Base-by-base conservation (phyloP, 2,329 filamentous ascomycete genomes). In the Knoxdaviesia capensis region DNA sequence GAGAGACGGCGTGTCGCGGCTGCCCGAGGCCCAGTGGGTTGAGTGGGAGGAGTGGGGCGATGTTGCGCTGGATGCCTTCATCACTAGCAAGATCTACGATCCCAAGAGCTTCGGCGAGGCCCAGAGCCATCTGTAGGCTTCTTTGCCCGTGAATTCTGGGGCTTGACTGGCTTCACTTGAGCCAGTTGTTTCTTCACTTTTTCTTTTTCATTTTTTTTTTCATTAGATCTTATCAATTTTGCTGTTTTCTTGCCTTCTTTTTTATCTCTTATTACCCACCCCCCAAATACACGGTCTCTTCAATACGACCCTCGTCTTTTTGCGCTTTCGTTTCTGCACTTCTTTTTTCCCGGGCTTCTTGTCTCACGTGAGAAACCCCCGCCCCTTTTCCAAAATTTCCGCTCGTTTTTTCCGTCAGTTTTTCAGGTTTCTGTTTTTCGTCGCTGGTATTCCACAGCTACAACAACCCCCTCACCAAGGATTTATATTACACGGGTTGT, bases 21-120 rank as follows among this genome's bases (percentile, higher is more conserved):
- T 86, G 43, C 66, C 68, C 41, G 80, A 87, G 48, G 68, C 69
- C 48, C 69, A 80, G 55, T 80, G 83, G 68, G 60, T 75, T 46
- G 74, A 78, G 56, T 85, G 78, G 72, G 74, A 79, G 59, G 74
- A 78, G 58, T 77, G 74, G 74, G 74, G 74, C 41, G 74, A 78
- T 51, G 71, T 75, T 34, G 68, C 69, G 42, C 59, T 79, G 50
- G 70, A 62, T 36, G 63, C 64, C 46, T 77, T 57, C 59, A 77
- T 79, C 60, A 69, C 71, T 64, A 59, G 66, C 49, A 63, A 58
- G 49, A 63, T 76, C 49, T 79, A 79, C 52, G 66, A 78, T 52
- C 74, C 74, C n/a, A 49, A 57, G 42, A 59, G 56, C 53, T 63
- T 63, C 46, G 52, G 49, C 33, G 60, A 62, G 42, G 49, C 56